Percentiles rank a stretch among this genome's conserved stretches.
Conservation (phyloP, 2,329 filamentous ascomycete species). For the Eutypa lata region DNA sequence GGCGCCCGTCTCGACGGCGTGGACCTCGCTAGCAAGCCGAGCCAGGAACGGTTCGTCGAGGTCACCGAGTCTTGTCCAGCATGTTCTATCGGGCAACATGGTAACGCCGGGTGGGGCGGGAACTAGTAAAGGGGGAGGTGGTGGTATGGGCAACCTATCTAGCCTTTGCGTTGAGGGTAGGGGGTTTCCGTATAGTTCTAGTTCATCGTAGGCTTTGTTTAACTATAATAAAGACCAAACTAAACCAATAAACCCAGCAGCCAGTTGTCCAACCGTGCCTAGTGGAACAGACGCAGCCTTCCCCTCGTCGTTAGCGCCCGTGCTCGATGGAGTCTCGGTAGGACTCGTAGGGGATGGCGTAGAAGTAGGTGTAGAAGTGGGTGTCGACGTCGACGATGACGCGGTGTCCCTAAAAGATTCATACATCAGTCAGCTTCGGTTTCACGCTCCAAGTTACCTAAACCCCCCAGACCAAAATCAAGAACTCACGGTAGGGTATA, state of each 20-base stretch:
- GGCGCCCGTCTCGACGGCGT: not conserved
- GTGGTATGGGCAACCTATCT: too few species aligned
- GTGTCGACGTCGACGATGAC: too few species aligned
- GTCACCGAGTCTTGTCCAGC: not conserved
- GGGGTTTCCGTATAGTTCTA: not conserved
- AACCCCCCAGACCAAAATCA: not conserved
- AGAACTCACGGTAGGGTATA: conserved; percentile 7
- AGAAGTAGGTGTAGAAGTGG: not conserved
- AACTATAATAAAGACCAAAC: not conserved
- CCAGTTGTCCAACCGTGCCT: not conserved
- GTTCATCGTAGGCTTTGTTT: not conserved
- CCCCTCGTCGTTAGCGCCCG: not conserved
- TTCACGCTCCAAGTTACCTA: not conserved
- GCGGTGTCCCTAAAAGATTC: not conserved
- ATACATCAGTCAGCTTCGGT: not conserved
- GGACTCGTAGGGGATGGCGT: not conserved
- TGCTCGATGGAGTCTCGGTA: not conserved
- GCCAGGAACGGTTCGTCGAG: not conserved
- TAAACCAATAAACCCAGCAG: not conserved
- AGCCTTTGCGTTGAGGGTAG: too few species aligned
- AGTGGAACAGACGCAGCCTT: not conserved
- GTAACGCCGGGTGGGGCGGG: too few species aligned
- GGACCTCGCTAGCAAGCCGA: not conserved
- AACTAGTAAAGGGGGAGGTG: too few species aligned
- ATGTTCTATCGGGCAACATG: not conserved